Base-by-base conservation (phyloP, 2,329 filamentous ascomycete genomes). In the Pyricularia pennisetigena region DNA sequence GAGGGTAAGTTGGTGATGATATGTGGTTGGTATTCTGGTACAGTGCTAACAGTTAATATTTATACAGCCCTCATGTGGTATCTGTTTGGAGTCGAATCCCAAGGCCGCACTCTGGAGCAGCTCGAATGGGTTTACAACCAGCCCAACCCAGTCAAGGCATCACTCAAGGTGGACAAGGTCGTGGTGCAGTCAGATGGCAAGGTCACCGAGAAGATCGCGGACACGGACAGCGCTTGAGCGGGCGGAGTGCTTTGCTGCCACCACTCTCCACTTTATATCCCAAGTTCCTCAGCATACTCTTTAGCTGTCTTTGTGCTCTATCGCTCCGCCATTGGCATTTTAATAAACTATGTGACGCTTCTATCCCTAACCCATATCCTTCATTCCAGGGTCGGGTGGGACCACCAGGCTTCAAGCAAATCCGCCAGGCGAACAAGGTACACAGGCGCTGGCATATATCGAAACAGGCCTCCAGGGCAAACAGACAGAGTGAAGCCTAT, bases 121-220 rank as follows among this genome's bases (percentile, higher is more conserved):
- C 77, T 83, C 49, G 81, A 82, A 71, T 82, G 81, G 80, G 79
- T 83, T 12, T 83, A 83, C 74, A 74, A 81, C 71, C 81, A 83
- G 72, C 78, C 79, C 28, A 80, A 81, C 70, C 81, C 82, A 0
- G 82, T 83, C 75, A 81, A 82, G 74, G 82, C 82, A 12, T 84
- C 82, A 4, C 76, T 79, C 69, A 77, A 76, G 66, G 77, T 83
- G 70, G 79, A 83, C 72, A 82, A 82, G 76, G 76, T 84, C 67
- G 76, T 83, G 62, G 72, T 84, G 20, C 78, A 79, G 70, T 74
- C 76, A 16, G 80, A 83, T 67, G 82, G 82, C 41, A 78, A 75
- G 23, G 80, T 83, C 12, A 77, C 78, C 9, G 81, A 82, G 74
- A 82, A 83, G 72, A 75, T 83, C n/a, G 75, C 77, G 29, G 66